A percentile compares a stretch with the other conserved stretches of the same genome.
phyloP scores from a whole-genome alignment of 139 green algal species.

The Zygnema circumcarinatum region DNA sequence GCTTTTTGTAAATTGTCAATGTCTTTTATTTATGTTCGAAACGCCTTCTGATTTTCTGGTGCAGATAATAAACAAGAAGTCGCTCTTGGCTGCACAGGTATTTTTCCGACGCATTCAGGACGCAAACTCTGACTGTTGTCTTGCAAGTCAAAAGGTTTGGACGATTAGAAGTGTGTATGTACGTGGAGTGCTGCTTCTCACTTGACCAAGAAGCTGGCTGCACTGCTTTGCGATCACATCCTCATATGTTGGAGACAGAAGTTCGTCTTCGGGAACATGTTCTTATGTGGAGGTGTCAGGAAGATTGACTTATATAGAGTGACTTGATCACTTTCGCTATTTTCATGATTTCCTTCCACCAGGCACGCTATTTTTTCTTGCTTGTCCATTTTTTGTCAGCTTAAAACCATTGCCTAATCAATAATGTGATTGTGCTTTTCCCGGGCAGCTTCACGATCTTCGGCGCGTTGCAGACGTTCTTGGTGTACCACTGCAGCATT shows the following conservation, averaged over 20 bases:
- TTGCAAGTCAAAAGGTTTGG: background rate
- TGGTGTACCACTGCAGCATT: conserved; percentile 62
- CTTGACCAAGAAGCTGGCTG: too few relatives aligned
- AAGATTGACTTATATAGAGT: too few relatives aligned
- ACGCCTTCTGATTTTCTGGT: background rate
- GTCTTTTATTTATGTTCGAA: background rate
- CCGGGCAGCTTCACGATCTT: conserved; percentile 69
- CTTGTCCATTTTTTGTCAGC: background rate
- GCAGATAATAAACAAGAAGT: conserved; percentile 13
- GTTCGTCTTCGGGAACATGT: background rate
- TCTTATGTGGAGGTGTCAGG: background rate
- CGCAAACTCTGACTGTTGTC: background rate
- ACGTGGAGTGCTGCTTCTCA: too few relatives aligned
- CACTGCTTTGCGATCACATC: background rate
- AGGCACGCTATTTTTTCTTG: background rate
- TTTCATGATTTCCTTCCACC: background rate
- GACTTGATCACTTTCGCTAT: too few relatives aligned
- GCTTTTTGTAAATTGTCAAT: background rate
- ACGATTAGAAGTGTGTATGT: background rate
- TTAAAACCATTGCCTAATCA: background rate
- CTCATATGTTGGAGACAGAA: background rate
- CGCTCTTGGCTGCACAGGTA: conserved; percentile 29
- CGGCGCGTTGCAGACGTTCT: conserved; percentile 70
- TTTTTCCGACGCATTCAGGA: background rate
- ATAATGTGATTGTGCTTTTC: background rate